A percentile compares a stretch with the other conserved stretches of the same genome.
Conservation (phyloP, 225 moss, liverwort and hornwort genomes). For the Sphagnum contortum region DNA sequence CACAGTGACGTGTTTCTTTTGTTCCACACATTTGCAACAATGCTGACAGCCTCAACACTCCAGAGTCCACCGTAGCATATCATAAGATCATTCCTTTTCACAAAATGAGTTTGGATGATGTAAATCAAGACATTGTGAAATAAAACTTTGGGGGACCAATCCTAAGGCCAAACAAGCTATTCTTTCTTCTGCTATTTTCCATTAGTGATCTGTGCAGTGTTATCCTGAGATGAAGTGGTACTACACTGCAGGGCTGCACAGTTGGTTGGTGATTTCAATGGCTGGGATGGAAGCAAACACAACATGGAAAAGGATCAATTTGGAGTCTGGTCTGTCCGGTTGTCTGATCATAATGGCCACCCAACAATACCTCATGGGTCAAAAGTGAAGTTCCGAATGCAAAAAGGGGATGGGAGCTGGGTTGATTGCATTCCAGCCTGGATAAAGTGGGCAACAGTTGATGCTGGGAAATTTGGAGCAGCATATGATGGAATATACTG, state of each 20-base stretch:
- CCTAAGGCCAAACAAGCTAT: too few relatives aligned
- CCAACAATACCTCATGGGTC: conserved; percentile 77
- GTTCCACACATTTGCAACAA: too few relatives aligned
- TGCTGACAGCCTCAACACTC: too few relatives aligned
- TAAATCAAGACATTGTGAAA: too few relatives aligned
- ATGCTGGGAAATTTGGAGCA: conserved; percentile 66
- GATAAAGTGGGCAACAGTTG: conserved; percentile 74
- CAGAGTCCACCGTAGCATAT: too few relatives aligned
- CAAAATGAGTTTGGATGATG: too few relatives aligned
- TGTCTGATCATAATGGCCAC: conserved; percentile 61
- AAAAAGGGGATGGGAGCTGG: conserved; percentile 66
- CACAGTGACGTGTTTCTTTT: too few relatives aligned
- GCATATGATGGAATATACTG: conserved; percentile 89
- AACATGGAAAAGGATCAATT: conserved; percentile 75
- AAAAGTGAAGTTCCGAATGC: conserved; percentile 78
- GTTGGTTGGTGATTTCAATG: conserved; percentile 89
- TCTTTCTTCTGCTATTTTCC: too few relatives aligned
- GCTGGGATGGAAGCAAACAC: conserved; percentile 71
- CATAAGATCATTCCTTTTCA: too few relatives aligned
- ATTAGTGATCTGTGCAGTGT: too few relatives aligned
- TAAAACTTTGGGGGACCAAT: too few relatives aligned
- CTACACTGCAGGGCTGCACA: conserved; percentile 57
- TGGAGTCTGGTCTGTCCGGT: conserved; percentile 78
- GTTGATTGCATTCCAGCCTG: conserved; percentile 88
- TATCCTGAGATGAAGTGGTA: neutral